A percentile compares a stretch with the other conserved stretches of the same genome.
Conservation (phyloP, 2,329 filamentous ascomycete species). For the Xylariaceae sp. region DNA sequence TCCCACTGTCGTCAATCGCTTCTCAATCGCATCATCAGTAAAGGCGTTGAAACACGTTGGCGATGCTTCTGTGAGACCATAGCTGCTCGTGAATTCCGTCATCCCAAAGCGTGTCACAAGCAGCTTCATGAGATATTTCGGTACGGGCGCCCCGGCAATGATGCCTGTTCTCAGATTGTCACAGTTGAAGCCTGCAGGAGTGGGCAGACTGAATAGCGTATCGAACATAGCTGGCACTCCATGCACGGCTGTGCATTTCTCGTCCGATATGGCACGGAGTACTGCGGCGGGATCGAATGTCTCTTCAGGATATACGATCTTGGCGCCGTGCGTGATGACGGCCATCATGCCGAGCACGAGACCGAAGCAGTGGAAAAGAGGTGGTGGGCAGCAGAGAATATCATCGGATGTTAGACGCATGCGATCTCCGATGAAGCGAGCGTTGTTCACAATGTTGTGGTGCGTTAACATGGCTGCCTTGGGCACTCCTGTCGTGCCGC, state of each 20-base stretch:
- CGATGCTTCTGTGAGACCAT: conserved; percentile 72
- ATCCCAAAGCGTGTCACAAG: conserved; percentile 70
- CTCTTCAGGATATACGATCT: conserved; percentile 72
- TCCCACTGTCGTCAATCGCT: conserved; percentile 67
- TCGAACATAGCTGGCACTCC: conserved; percentile 86
- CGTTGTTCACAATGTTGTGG: conserved; percentile 62
- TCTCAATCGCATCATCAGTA: conserved; percentile 65
- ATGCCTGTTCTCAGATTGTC: conserved; percentile 67
- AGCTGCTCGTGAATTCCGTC: conserved; percentile 67
- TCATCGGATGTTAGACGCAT: conserved; percentile 66
- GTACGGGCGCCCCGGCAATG: conserved; percentile 74
- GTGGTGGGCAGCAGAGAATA: conserved; percentile 74
- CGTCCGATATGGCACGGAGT: conserved; percentile 61
- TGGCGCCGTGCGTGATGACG: conserved; percentile 68
- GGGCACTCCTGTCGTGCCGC: conserved; percentile 68
- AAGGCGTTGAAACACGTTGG: conserved; percentile 80
- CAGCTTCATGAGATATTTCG: conserved; percentile 68
- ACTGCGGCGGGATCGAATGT: conserved; percentile 67
- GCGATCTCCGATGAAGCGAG: conserved; percentile 68
- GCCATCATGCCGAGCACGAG: conserved; percentile 73
- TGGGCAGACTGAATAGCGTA: conserved; percentile 50
- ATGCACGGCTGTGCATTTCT: conserved; percentile 70
- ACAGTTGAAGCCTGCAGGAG: conserved; percentile 39
- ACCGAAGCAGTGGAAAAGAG: conserved; percentile 83
- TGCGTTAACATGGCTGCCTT: conserved; percentile 74